Percentiles rank a stretch among this genome's conserved stretches.
Conservation (phyloP, 2,329 filamentous ascomycete genomes). For the Purpureocillium lavendulum region DNA sequence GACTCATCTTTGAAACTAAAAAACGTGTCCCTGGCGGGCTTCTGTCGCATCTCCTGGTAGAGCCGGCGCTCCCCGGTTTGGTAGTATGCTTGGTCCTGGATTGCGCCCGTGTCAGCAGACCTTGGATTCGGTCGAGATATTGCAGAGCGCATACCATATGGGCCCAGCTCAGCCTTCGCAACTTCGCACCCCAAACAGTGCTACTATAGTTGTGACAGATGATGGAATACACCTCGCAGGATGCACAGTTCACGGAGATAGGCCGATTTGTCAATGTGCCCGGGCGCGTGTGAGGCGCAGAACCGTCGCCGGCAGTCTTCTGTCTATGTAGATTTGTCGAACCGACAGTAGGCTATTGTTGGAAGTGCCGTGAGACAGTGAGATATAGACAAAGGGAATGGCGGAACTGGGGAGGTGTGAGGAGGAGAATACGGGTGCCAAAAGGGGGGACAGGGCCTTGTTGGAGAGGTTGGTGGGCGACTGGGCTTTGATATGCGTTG, state of each 20-base stretch:
- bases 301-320: slow-evolving; percentile 30
- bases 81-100: slow-evolving; percentile 27
- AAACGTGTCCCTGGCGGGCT: slow-evolving; percentile 46
- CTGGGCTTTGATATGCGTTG: slow-evolving; percentile 43
- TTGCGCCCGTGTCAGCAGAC: background rate
- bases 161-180: slow-evolving; percentile 8
- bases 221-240: too few relatives aligned
- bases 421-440: slow-evolving; percentile 27
- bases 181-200: too few relatives aligned
- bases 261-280: too few relatives aligned
- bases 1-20: slow-evolving; percentile 48
- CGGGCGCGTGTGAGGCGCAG: too few relatives aligned
- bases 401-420: slow-evolving; percentile 23
- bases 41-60: slow-evolving; percentile 45
- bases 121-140: background rate
- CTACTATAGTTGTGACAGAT: too few relatives aligned
- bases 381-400: slow-evolving; percentile 14
- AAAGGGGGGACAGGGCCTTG: slow-evolving; percentile 27
- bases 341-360: too few relatives aligned
- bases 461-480: slow-evolving; percentile 29
- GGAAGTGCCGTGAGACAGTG: slow-evolving; percentile 17
- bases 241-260: too few relatives aligned
- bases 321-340: slow-evolving; percentile 8
- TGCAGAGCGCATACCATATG: slow-evolving; percentile 23
- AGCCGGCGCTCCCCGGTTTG: slow-evolving; percentile 27